A percentile compares a stretch with the other conserved stretches of the same genome.
phyloP scores from a whole-genome alignment of 2,329 filamentous ascomycete species.

The Huntiella moniliformis region DNA sequence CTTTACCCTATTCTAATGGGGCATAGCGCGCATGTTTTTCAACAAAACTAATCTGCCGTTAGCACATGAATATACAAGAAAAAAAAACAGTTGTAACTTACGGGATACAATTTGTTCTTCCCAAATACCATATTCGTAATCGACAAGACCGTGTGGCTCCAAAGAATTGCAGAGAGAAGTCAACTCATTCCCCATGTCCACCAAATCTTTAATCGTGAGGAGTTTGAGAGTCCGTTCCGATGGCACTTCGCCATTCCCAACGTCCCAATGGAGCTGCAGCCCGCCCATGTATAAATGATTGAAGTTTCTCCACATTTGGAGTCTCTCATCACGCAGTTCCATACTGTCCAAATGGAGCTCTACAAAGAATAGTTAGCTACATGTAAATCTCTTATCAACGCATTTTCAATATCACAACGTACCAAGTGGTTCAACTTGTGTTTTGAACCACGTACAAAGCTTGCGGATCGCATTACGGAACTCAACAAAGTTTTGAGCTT shows the following conservation, averaged over 20 bases:
- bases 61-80: too few species aligned
- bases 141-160: slow-evolving; percentile 81
- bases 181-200: slow-evolving; percentile 46
- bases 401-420: not conserved
- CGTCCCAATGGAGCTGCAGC: slow-evolving; percentile 71
- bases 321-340: slow-evolving; percentile 32
- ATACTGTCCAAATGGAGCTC: slow-evolving; percentile 12
- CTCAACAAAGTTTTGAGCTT: not conserved
- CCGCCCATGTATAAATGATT: slow-evolving; percentile 80
- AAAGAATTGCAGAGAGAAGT: slow-evolving; percentile 68
- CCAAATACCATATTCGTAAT: slow-evolving; percentile 94
- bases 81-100: slow-evolving; percentile 27
- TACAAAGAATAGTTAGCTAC: not conserved
- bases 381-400: too few species aligned
- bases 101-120: slow-evolving; percentile 78
- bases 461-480: not conserved
- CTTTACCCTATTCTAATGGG: too few species aligned
- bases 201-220: not conserved
- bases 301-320: slow-evolving; percentile 84
- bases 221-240: slow-evolving; percentile 36
- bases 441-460: not conserved
- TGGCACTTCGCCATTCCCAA: slow-evolving; percentile 39
- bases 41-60: too few species aligned
- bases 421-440: not conserved
- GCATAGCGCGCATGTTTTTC: too few species aligned